Evolutionary conservation across 2,329 filamentous ascomycete genomes (phyloP), one percentile per base, ranked within the genome.

Genomic region (Pseudopithomyces maydicus): DNA sequence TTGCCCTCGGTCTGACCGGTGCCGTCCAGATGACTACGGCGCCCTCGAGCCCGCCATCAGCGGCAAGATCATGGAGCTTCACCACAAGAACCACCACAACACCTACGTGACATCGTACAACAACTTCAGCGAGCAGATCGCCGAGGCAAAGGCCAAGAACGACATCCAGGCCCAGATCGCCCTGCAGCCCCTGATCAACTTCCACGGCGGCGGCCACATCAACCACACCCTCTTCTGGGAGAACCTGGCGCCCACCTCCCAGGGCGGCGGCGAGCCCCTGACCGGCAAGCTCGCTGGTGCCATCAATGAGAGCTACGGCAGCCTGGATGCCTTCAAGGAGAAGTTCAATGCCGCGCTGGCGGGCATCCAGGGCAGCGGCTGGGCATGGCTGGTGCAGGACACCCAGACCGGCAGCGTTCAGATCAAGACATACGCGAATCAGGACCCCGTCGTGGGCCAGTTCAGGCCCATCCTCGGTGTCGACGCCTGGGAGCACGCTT

Each of bases 401-500:
- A 84, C 79, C 57, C 82, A 85, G 77, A 87, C 84, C 12, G 84
- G 84, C 45, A 77, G 76, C 62, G 80, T 91, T 48, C 78, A 81
- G 61, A 82, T 91, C 65, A 85, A 86, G 68, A 90, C 91, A 79
- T 92, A 83, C 82, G 90, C 79, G 76, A 96, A 96, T 82, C 92
- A 96, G 81, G 92, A 96, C 77, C 90, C 93, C 23, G 90, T 97
- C 29, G 85, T 92, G 14, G 92, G 92, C 48, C 90, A 90, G 75
- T 91, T 90, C 75, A 84, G 87, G 70, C 93, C 93, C 36, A 82
- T 97, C 47, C 81, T 97, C 45, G 93, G 93, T 55, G 89, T 97
- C 71, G 93, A 97, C 81, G 93, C 92, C 53, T 97, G 92, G 92
- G 92, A 97, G 84, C 92, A 97, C 80, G 92, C 92, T 51, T 96